phyloP scores from a whole-genome alignment of 306 rosid species.

The Clitoria ternatea region DNA sequence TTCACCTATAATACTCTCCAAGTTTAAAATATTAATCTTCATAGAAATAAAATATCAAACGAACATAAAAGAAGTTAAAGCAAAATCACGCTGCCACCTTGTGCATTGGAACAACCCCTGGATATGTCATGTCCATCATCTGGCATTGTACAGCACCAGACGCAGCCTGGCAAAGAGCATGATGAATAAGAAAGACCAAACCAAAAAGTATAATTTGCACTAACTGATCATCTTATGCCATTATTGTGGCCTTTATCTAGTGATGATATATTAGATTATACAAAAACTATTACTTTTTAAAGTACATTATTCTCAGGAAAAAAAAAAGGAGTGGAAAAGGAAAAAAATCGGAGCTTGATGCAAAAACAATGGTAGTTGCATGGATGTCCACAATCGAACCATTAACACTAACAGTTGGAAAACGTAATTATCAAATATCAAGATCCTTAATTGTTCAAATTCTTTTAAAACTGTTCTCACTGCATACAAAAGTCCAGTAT shows the following conservation, averaged over 20 bases:
- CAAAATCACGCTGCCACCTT: constrained; percentile 49
- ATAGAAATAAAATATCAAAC: not conserved
- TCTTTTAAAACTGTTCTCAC: not conserved
- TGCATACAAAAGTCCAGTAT: not conserved
- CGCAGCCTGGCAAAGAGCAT: constrained; percentile 61
- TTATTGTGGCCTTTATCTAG: not conserved
- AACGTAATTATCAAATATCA: not conserved
- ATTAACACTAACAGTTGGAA: not conserved
- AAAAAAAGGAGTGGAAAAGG: not conserved
- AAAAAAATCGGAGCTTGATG: not conserved
- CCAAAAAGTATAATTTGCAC: not conserved
- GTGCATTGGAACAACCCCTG: constrained; percentile 96
- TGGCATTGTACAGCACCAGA: constrained; percentile 99
- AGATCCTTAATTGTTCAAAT: not conserved
- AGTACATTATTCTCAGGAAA: too few species aligned
- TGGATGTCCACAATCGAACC: not conserved
- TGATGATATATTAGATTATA: too few species aligned
- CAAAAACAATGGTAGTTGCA: constrained; percentile 7
- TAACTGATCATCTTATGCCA: not conserved
- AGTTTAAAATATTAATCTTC: not conserved
- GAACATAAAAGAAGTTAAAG: not conserved
- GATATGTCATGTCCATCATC: constrained; percentile 90
- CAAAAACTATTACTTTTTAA: too few species aligned
- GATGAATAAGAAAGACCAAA: not conserved
- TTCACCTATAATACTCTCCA: constrained; percentile 57